Conservation (phyloP, 108 stramenopile genomes). For the Cyclotella kingstonii region DNA sequence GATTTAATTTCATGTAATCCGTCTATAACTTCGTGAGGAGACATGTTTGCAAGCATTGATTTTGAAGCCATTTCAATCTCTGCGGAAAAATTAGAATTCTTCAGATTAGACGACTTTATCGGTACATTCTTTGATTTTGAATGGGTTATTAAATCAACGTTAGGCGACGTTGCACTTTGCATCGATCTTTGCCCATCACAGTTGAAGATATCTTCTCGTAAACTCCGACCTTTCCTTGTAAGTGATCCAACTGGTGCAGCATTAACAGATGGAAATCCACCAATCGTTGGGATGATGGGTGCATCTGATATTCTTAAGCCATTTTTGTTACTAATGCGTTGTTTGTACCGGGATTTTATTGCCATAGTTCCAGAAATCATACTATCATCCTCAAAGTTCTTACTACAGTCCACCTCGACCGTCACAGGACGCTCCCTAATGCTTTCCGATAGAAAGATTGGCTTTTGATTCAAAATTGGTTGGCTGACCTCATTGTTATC, state of each 20-base stretch:
- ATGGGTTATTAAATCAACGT: neutral
- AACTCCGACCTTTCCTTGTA: conserved; percentile 28
- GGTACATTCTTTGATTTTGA: neutral
- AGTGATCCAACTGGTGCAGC: conserved; percentile 42
- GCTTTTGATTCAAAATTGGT: conserved; percentile 1
- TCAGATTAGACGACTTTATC: neutral
- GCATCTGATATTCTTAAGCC: no score
- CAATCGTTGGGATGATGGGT: conserved; percentile 18
- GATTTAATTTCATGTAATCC: conserved; percentile 52
- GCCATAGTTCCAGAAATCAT: conserved; percentile 5
- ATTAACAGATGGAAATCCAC: conserved; percentile 48
- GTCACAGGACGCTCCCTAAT: conserved; percentile 40
- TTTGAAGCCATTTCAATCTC: conserved; percentile 39
- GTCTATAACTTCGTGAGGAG: conserved; percentile 59
- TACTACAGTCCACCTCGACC: neutral
- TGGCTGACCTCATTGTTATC: neutral
- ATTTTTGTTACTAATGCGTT: conserved; percentile 24
- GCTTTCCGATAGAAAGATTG: conserved; percentile 32
- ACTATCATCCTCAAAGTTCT: neutral
- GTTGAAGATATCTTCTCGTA: conserved; percentile 3
- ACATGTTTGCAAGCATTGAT: conserved; percentile 69
- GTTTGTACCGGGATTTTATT: conserved; percentile 42
- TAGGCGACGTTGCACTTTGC: neutral
- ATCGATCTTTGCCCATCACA: neutral
- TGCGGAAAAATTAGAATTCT: neutral